Base-by-base conservation (phyloP, 768 basidiomycete species). In the Boletus sensibilis region DNA sequence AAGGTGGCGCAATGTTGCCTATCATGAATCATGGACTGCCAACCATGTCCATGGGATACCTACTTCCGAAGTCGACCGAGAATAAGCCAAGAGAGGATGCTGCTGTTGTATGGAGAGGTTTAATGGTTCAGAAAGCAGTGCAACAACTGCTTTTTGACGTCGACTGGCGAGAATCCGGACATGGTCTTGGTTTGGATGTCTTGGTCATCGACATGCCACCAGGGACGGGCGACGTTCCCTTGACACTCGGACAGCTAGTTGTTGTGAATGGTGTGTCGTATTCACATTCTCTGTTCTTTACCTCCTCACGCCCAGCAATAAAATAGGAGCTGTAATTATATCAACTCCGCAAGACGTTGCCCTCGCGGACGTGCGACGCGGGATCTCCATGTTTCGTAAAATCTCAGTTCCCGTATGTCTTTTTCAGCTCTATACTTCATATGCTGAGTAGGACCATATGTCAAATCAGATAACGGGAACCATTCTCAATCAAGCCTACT, bases 111-210 rank as follows among this genome's bases (percentile, higher is more conserved):
- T 99, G 96, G 96, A 82, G 96, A 25, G 96, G 96, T 3, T 81
- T 97, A 21, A 98, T 98, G 96, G 96, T 98, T 1, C 94, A 96
- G 74, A 98, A 98, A 68, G 94, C 95, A 25, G 93, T 95, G 0
- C 95, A 98, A 69, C 95, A 98, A 68, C 79, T 98, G 0, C 80
- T 98, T 1, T 98, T 99, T 65, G 94, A 98, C 61, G 93, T 97
- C 6, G 95, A 98, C 69, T 98, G 96, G 95, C 70, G 80, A 35
- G 71, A 69, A 21, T 61, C 57, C 6, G 65, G 47, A 43, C 37
- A 56, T 42, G 68, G 75, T 16, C 74, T 70, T 0, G 83, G 82
- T 4, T 73, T 98, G 31, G 96, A 99, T 64, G 78, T 94, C 0
- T 79, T 99, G 16, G 90, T 98, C 8, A 76, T 98, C 25, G 96